phyloP scores from a whole-genome alignment of 108 stramenopile genomes.

The Heterococcus sp. region DNA sequence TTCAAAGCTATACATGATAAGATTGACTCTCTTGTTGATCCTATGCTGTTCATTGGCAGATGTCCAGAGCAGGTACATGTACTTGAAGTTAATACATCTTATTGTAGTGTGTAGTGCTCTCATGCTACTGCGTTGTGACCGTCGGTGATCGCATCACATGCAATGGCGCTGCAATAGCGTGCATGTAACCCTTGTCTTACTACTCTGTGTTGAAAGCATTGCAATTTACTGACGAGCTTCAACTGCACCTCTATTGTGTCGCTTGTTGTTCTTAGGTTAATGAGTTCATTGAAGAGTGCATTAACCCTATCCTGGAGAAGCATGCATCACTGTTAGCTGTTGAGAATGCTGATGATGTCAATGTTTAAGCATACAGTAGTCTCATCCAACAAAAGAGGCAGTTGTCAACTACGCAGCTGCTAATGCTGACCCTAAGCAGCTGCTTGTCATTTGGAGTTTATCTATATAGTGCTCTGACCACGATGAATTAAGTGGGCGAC shows the following conservation, averaged over 20 bases:
- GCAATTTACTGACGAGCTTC: not conserved
- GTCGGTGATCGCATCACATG: too few species aligned
- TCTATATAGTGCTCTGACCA: too few species aligned
- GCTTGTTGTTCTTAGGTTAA: conserved; percentile 52
- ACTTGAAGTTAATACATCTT: not conserved
- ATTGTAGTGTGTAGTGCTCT: not conserved
- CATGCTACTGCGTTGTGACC: too few species aligned
- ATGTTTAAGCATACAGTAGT: too few species aligned
- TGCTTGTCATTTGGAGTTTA: too few species aligned
- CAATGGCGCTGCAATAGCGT: not conserved
- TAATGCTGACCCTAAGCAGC: too few species aligned
- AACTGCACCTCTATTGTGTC: not conserved
- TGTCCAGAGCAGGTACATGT: conserved; percentile 79
- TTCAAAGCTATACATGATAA: conserved; percentile 84
- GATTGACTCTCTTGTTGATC: conserved; percentile 82
- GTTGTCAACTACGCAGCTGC: too few species aligned
- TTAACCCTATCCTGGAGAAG: conserved; percentile 77
- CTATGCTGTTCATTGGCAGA: conserved; percentile 85
- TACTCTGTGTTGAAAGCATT: too few species aligned
- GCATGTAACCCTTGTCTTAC: not conserved
- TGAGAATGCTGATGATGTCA: conserved; percentile 80
- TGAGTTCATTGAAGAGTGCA: conserved; percentile 84
- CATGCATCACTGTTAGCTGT: conserved; percentile 69
- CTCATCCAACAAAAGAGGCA: too few species aligned
- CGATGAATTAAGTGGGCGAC: too few species aligned